A percentile compares a stretch with the other conserved stretches of the same genome.
Evolutionary conservation across 768 basidiomycete species (phyloP).

Genomic region (Hortiboletus flavorubellus): DNA sequence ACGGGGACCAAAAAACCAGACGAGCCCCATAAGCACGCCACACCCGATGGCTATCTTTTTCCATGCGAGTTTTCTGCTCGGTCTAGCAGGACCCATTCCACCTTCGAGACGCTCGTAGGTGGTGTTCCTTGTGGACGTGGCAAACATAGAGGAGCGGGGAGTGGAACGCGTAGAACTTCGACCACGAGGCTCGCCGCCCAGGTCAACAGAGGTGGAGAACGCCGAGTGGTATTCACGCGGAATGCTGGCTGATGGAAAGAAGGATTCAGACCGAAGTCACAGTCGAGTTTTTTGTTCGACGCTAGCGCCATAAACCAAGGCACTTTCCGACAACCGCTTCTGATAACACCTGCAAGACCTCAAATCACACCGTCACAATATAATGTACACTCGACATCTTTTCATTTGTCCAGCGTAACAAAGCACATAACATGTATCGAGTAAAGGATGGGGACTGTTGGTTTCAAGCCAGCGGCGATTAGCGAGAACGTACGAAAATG

Average conservation of each 20-base stretch:
- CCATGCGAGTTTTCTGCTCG: constrained; percentile 45
- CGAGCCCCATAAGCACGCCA: constrained; percentile 50
- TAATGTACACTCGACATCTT: background rate
- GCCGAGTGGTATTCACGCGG: constrained; percentile 18
- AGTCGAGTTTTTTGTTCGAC: background rate
- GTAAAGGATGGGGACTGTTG: constrained; percentile 1
- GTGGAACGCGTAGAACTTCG: constrained; percentile 6
- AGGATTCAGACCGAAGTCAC: background rate
- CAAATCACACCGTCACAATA: background rate
- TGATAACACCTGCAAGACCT: too few species aligned
- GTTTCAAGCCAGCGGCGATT: background rate
- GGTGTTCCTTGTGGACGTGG: constrained; percentile 36
- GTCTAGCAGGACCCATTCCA: constrained; percentile 50
- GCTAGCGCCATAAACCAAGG: background rate
- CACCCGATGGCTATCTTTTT: constrained; percentile 66
- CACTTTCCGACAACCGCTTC: too few species aligned
- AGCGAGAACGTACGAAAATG: background rate
- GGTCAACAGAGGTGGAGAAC: constrained; percentile 31
- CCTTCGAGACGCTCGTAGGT: constrained; percentile 62
- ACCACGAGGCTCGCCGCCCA: constrained; percentile 24
- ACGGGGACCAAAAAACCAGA: constrained; percentile 65
- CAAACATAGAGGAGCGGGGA: constrained; percentile 18
- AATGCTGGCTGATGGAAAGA: constrained; percentile 16
- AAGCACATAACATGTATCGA: constrained; percentile 3
- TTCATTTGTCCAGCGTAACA: constrained; percentile 1